phyloP scores from a whole-genome alignment of 176 grass and related monocot species.

The Oropetium thomaeum region DNA sequence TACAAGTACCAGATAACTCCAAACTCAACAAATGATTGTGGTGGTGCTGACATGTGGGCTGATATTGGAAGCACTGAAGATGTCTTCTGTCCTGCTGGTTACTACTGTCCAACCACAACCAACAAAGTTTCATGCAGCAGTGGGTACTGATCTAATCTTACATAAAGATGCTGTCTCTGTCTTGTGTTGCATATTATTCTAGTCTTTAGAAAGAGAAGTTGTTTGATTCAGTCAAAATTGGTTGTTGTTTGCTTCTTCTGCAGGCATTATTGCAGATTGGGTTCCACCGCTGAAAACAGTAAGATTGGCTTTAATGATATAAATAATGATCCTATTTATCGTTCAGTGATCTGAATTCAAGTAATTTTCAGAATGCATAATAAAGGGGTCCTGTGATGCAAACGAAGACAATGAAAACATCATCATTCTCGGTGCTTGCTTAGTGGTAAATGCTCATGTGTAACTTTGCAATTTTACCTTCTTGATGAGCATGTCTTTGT shows the following conservation, averaged over 20 bases:
- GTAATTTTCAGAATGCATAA: slow-evolving; percentile 65
- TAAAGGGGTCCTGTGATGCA: slow-evolving; percentile 40
- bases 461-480: not conserved
- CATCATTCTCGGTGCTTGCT: slow-evolving; percentile 41
- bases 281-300: slow-evolving; percentile 62
- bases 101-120: slow-evolving; percentile 68
- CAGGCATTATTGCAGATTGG: slow-evolving; percentile 83
- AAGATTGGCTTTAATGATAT: slow-evolving; percentile 21
- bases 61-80: slow-evolving; percentile 61
- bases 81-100: slow-evolving; percentile 78
- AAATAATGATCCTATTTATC: not conserved
- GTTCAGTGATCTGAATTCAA: not conserved
- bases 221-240: slow-evolving; percentile 19
- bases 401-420: slow-evolving; percentile 43
- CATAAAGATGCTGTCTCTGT: not conserved
- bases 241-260: slow-evolving; percentile 31
- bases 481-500: not conserved
- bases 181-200: not conserved
- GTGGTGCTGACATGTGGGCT: slow-evolving; percentile 80
- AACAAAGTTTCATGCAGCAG: slow-evolving; percentile 46
- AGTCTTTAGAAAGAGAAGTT: not conserved
- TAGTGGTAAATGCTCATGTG: slow-evolving; percentile 51
- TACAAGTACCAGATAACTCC: slow-evolving; percentile 78
- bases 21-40: slow-evolving; percentile 48
- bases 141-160: slow-evolving; percentile 67